Evolutionary conservation across 2,329 filamentous ascomycete genomes (phyloP), one percentile per base, ranked within the genome.

Genomic region (Pyricularia pennisetigena): DNA sequence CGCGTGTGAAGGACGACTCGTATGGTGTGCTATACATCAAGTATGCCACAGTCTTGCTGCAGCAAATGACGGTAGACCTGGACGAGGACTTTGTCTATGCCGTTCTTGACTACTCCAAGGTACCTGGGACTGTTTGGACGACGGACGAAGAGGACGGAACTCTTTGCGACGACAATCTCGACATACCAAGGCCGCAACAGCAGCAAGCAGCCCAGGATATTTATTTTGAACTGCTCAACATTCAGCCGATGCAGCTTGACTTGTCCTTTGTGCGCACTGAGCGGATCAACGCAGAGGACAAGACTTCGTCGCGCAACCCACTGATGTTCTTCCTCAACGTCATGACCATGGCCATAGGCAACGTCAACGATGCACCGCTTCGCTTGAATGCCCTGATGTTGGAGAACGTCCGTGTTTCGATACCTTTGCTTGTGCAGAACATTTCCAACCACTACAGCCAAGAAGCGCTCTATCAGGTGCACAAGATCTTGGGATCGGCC

Each of bases 261-360:
- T 82, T 99, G 67, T 98, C 95, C 0, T 97, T 99, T 75, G 96
- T 99, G 78, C 90, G 95, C 24, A 99, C 95, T 0, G 95, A 99
- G 78, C 88, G 93, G 12, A 91, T 99, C 80, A 99, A 99, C 72
- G 94, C 92, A 2, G 94, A 98, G 77, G 94, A 98, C 77, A 96
- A 95, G 73, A 91, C 93, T 64, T 93, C 92, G 16, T 93, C 93
- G 1, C 88, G 87, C 61, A 99, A 97, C 75, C 96, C 96, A 0
- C 85, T 99, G 77, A 98, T 98, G 94, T 99, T 98, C 81, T 94
- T 97, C 76, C 89, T 98, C 77, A 98, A 99, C 75, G 92, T 98
- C 72, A 89, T 99, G 82, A 98, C 96, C 0, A 99, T 99, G 95
- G 97, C 95, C 16, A 95, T 99, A 74, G 95, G 95, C 71, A 99